Evolutionary conservation across 805 yeast genomes (phyloP), one percentile per base, ranked within the genome.

Genomic region (Starmerella geochares): DNA sequence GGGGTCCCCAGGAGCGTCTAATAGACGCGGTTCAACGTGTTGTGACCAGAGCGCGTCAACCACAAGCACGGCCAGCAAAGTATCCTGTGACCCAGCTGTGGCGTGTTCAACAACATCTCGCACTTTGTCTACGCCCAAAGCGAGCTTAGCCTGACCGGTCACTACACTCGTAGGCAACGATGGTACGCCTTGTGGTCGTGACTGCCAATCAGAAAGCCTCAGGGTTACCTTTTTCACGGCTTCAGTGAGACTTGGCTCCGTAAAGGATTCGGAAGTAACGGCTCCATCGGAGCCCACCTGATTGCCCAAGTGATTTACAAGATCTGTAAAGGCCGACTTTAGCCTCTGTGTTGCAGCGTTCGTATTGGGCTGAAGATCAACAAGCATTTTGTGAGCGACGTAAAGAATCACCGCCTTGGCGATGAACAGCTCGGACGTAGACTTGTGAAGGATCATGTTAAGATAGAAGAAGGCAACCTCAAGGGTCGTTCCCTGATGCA

Each of bases 131-230:
- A 44, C 40, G 11, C 57, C 59, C 19, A 56, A 37, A 1, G 46
- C 50, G 3, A 46, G 40, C 35, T 54, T 52, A 6, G 51, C 55
- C 16, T 35, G 27, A 10, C 17, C 20, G 23, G 36, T 27, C 21
- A 54, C 35, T 3, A 38, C 38, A 1, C 17, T 24, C 14, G 35
- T 14, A 13, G 55, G 52, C 17, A 53, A 29, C 14, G 54, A 13
- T 1, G 60, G 58, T 10, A 55, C 47, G 6, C 58, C 58, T 19
- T 42, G 52, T 14, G 55, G 51, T 19, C 52, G 33, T 6, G 47
- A 33, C 44, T 57, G 56, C 60, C 60, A 57, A 4, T 29, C 37
- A 33, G 41, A 21, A 3, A 54, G 49, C 23, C 40, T 19, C 3
- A 37, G 4, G 3, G 52, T 23, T 1, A 49, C 28, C 14, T 16